Conservation (phyloP, 164 flowering plant species). For the Protea cynaroides region DNA sequence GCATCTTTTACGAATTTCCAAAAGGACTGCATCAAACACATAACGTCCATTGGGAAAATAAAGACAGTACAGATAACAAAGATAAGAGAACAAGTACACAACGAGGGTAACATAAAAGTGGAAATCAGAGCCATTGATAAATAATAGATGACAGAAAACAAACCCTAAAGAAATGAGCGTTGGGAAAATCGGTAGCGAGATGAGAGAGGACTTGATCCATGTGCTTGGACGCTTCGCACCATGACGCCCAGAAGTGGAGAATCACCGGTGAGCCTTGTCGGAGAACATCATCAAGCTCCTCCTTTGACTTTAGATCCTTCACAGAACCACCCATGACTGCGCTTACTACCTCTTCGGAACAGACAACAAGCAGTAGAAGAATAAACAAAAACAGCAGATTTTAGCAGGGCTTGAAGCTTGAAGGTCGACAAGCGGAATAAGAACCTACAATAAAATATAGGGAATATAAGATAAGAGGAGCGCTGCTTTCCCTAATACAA, state of each 20-base stretch:
- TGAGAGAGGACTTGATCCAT: constrained; percentile 94
- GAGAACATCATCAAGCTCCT: constrained; percentile 43
- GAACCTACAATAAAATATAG: too few relatives aligned
- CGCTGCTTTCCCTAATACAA: too few relatives aligned
- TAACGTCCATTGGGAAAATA: too few relatives aligned
- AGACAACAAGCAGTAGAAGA: neutral
- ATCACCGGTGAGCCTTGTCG: constrained; percentile 41
- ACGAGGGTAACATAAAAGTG: too few relatives aligned
- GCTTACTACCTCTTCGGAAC: constrained; percentile 4
- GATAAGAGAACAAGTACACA: too few relatives aligned
- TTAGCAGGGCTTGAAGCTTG: too few relatives aligned
- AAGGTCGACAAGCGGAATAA: too few relatives aligned
- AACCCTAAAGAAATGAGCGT: constrained; percentile 72
- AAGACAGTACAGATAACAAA: too few relatives aligned
- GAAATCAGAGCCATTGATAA: neutral
- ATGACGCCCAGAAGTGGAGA: constrained; percentile 93
- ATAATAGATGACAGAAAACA: constrained; percentile 8
- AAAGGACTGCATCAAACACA: neutral
- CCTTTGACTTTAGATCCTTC: constrained; percentile 69
- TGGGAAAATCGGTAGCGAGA: constrained; percentile 86
- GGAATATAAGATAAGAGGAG: too few relatives aligned
- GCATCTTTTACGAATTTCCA: too few relatives aligned
- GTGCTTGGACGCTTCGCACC: constrained; percentile 98
- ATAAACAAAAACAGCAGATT: too few relatives aligned
- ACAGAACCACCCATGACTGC: constrained; percentile 58